These are phyloP conservation scores for Staphylotrichum tortipilum DNA, from an alignment of 495 filamentous ascomycete species.

Conservation along the genomic window DNA sequence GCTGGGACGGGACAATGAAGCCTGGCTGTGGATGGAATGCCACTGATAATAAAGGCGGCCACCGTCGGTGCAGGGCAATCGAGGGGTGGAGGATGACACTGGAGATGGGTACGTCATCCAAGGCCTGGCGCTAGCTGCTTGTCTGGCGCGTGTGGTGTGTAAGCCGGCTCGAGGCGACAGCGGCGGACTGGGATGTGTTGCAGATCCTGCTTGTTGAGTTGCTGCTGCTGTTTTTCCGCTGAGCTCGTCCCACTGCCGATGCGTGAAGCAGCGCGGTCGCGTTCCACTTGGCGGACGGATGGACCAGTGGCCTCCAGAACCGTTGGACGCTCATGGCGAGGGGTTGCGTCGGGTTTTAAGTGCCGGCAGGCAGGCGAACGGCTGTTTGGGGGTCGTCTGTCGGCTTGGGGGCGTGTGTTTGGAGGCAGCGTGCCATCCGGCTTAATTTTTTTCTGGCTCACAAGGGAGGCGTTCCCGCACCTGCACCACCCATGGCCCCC, in stretches of 20 bases:
- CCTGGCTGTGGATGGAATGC: background rate
- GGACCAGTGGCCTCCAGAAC: background rate
- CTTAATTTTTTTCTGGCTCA: conserved; percentile 2
- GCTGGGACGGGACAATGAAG: background rate
- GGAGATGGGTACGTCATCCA: conserved; percentile 22
- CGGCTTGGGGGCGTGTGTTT: too few species aligned
- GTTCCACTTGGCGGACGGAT: conserved; percentile 5
- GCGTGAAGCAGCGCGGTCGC: background rate
- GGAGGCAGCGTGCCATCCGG: conserved; percentile 4
- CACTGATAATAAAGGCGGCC: conserved; percentile 9
- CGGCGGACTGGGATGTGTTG: background rate
- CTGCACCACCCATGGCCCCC: too few species aligned
- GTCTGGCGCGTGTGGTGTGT: conserved; percentile 8
- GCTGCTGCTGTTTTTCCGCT: conserved; percentile 1
- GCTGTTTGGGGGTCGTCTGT: too few species aligned
- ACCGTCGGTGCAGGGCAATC: conserved; percentile 7
- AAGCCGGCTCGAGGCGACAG: conserved; percentile 1
- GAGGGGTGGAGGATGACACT: conserved; percentile 6
- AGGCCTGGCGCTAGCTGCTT: conserved; percentile 24
- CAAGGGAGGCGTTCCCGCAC: background rate
- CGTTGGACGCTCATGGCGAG: background rate
- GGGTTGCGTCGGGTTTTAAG: background rate
- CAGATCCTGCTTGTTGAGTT: background rate
- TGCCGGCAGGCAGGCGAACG: background rate
- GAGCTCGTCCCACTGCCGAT: background rate